Percentiles rank a stretch among this genome's conserved stretches.
phyloP scores from a whole-genome alignment of 257 asterid species.

The Solanum sitiens region DNA sequence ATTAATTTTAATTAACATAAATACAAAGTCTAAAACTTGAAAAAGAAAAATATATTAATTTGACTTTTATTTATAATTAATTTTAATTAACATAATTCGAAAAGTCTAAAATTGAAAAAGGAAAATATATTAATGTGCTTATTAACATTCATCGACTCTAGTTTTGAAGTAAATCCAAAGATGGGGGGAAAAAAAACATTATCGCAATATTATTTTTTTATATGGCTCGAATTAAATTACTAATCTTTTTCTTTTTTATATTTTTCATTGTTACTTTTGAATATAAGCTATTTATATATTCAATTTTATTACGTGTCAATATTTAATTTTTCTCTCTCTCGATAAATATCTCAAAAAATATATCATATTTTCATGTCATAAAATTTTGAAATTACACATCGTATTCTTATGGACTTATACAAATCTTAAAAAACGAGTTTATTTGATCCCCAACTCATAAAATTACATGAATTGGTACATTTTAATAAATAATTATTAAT shows the following conservation, averaged over 20 bases:
- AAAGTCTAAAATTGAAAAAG: not conserved
- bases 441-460: not conserved
- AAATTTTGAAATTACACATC: not conserved
- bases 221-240: not conserved
- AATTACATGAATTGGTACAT: no score
- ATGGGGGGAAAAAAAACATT: no score
- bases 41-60: not conserved
- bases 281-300: not conserved
- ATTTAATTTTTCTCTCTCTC: not conserved
- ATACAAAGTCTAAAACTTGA: not conserved
- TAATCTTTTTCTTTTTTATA: no score
- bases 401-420: no score
- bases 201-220: no score
- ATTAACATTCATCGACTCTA: rapidly evolving
- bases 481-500: no score
- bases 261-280: rapidly evolving
- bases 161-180: not conserved
- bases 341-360: not conserved
- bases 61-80: no score
- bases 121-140: not conserved
- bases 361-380: not conserved
- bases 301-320: rapidly evolving
- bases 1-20: not conserved
- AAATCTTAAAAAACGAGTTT: not conserved
- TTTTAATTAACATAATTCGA: not conserved